Percentiles rank a stretch among this genome's conserved stretches.
Conservation (phyloP, 2,329 filamentous ascomycete genomes). For the Aspergillus uvarum region DNA sequence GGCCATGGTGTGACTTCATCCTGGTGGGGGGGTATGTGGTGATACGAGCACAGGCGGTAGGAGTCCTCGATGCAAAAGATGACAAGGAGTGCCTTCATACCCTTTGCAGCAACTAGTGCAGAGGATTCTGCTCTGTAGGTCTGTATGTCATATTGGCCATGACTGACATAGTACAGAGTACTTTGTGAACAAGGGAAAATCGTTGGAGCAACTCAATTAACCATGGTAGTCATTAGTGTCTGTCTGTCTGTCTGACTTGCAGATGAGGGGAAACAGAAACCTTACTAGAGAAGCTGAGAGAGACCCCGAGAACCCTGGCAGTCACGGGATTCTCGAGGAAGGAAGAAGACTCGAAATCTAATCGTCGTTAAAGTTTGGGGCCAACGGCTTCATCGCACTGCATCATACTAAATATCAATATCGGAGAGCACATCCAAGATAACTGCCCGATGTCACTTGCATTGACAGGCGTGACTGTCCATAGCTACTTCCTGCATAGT, state of each 20-base stretch:
- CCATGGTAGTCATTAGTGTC: neutral
- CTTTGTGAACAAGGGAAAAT: too few species aligned
- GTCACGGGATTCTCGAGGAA: neutral
- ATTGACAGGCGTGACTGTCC: too few species aligned
- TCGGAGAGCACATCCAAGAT: too few species aligned
- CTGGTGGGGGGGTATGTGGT: neutral
- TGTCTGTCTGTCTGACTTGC: neutral
- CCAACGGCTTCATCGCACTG: neutral
- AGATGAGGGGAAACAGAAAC: neutral
- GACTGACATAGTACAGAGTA: neutral
- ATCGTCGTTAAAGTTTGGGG: neutral
- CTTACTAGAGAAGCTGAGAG: neutral
- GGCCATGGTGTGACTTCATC: constrained; percentile 7
- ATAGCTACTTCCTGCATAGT: too few species aligned
- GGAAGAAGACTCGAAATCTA: neutral
- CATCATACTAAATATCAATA: neutral
- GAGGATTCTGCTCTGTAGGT: neutral
- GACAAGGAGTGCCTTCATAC: neutral
- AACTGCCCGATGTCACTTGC: too few species aligned
- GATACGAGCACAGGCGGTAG: neutral
- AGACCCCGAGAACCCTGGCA: neutral
- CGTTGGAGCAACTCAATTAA: too few species aligned
- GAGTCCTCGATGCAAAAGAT: neutral
- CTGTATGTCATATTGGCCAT: neutral
- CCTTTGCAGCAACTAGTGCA: neutral